Percentiles rank a stretch among this genome's conserved stretches.
Conservation (phyloP, 2,329 filamentous ascomycete genomes). For the Magnaporthiopsis incrustans region DNA sequence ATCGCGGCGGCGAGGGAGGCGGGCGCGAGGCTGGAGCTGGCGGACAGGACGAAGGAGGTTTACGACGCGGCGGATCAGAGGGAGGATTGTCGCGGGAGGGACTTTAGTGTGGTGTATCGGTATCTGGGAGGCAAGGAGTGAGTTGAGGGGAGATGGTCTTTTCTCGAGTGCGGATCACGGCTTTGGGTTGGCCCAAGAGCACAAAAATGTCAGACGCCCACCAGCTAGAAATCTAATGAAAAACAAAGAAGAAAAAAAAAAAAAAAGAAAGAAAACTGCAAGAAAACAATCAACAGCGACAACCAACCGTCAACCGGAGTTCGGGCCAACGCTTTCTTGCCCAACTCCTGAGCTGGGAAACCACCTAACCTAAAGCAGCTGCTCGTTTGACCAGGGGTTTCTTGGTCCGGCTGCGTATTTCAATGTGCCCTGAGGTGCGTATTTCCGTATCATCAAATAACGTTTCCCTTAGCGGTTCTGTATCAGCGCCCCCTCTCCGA, state of each 20-base stretch:
- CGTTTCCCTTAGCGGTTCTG: background rate
- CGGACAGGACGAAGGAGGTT: constrained; percentile 52
- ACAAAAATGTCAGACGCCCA: too few species aligned
- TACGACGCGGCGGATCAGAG: constrained; percentile 59
- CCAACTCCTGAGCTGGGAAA: background rate
- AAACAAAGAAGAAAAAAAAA: too few species aligned
- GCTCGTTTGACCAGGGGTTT: background rate
- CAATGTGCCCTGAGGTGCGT: background rate
- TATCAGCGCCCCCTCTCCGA: background rate
- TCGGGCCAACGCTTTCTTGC: background rate
- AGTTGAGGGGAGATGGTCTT: background rate
- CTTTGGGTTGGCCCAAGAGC: too few species aligned
- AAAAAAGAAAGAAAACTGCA: too few species aligned
- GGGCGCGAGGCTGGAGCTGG: constrained; percentile 57
- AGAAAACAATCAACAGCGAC: too few species aligned
- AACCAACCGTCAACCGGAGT: background rate
- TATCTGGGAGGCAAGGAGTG: constrained; percentile 52
- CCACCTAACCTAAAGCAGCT: background rate
- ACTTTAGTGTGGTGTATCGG: constrained; percentile 77
- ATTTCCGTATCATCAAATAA: background rate
- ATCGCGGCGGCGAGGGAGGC: constrained; percentile 64
- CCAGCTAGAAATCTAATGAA: too few species aligned
- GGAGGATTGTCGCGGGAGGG: constrained; percentile 57
- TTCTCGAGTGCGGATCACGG: too few species aligned
- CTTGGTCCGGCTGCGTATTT: background rate